Percentiles rank a stretch among this genome's conserved stretches.
These are phyloP conservation scores for Fraxinus paxiana DNA, from an alignment of 305 asterid genomes.

Conservation along the genomic window DNA sequence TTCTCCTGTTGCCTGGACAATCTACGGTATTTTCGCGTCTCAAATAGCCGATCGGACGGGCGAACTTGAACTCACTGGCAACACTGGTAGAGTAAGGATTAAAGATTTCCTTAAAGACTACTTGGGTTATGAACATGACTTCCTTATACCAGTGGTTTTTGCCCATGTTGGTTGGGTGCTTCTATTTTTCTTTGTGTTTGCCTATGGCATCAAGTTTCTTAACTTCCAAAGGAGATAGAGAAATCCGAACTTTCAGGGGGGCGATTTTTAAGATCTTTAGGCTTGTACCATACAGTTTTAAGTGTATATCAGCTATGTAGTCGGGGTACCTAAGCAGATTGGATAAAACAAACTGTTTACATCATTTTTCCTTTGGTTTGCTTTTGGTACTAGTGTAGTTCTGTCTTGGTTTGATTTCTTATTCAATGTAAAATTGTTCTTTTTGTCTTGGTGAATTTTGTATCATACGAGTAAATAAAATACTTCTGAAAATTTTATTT, in stretches of 20 bases:
- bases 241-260: background rate
- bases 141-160: slow-evolving; percentile 53
- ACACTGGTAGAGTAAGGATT: slow-evolving; percentile 20
- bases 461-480: background rate
- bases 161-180: slow-evolving; percentile 86
- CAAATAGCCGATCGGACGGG: slow-evolving; percentile 57
- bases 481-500: background rate
- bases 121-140: slow-evolving; percentile 65
- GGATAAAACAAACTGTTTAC: background rate
- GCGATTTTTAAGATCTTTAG: background rate
- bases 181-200: slow-evolving; percentile 70
- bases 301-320: background rate
- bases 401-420: background rate
- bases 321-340: background rate
- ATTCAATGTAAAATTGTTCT: background rate
- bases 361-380: background rate
- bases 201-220: slow-evolving; percentile 76
- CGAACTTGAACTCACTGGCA: slow-evolving; percentile 32
- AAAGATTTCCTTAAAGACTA: slow-evolving; percentile 37
- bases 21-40: slow-evolving; percentile 63
- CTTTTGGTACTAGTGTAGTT: background rate
- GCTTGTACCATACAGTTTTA: background rate
- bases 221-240: slow-evolving; percentile 67
- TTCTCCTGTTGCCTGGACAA: slow-evolving; percentile 78
- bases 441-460: background rate